A percentile compares a stretch with the other conserved stretches of the same genome.
These are phyloP conservation scores for Yamadazyma aaseri DNA, from an alignment of 1,139 yeast species.

Conservation along the genomic window DNA sequence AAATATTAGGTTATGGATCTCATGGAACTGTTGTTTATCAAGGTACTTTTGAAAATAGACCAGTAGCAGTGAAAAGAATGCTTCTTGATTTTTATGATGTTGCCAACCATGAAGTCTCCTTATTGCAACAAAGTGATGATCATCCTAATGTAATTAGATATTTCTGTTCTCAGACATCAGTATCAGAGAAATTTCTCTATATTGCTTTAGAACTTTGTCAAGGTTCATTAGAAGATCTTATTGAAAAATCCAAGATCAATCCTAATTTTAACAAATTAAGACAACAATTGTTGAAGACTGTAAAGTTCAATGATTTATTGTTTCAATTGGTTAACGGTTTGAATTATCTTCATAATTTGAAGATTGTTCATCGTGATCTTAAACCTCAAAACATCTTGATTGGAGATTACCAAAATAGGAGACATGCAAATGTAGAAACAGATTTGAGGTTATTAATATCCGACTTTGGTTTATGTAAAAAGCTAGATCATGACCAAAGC, in stretches of 20 bases:
- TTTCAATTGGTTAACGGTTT: slow-evolving; percentile 83
- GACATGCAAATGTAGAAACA: slow-evolving; percentile 9
- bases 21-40: slow-evolving; percentile 94
- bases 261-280: slow-evolving; percentile 24
- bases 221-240: slow-evolving; percentile 83
- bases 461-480: slow-evolving; percentile 94
- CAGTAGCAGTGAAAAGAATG: slow-evolving; percentile 96
- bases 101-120: slow-evolving; percentile 89
- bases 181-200: slow-evolving; percentile 72
- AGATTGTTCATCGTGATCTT: slow-evolving; percentile 92
- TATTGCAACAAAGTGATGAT: slow-evolving; percentile 91
- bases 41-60: slow-evolving; percentile 87
- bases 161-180: slow-evolving; percentile 82
- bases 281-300: neutral
- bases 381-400: slow-evolving; percentile 95
- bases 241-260: slow-evolving; percentile 51
- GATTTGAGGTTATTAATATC: slow-evolving; percentile 71
- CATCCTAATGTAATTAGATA: slow-evolving; percentile 94
- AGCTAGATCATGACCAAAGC: slow-evolving; percentile 86
- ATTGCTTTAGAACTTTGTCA: slow-evolving; percentile 92
- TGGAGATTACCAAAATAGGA: slow-evolving; percentile 51
- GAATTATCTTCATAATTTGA: slow-evolving; percentile 81
- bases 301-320: slow-evolving; percentile 47
- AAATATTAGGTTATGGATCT: slow-evolving; percentile 87
- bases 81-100: slow-evolving; percentile 88